Evolutionary conservation across 148 eudicot genomes (phyloP).

Genomic region (Euryodendron excelsum): DNA sequence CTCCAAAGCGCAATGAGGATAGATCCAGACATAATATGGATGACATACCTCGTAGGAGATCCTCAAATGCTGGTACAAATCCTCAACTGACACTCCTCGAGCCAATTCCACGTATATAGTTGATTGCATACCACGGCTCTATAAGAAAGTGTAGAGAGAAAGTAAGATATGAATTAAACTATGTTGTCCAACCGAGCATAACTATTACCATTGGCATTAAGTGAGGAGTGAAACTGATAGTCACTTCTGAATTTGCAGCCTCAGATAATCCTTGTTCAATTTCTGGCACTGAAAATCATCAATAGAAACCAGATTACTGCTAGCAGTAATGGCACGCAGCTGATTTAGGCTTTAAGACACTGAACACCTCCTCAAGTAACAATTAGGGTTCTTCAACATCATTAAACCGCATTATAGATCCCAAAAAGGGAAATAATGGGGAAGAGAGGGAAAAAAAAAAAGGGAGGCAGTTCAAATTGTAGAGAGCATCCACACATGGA

Average conservation of each 20-base stretch:
- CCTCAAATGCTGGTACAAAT: conserved; percentile 59
- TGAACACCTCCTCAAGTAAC: not conserved
- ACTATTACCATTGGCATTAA: conserved; percentile 86
- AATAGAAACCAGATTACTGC: conserved; percentile 8
- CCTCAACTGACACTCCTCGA: conserved; percentile 68
- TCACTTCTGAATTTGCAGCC: conserved; percentile 62
- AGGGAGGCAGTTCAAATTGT: not conserved
- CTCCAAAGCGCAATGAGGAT: not conserved
- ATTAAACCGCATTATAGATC: not conserved
- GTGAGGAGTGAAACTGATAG: conserved; percentile 95
- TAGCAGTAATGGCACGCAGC: not conserved
- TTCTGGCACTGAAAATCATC: conserved; percentile 71
- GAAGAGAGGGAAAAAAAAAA: not conserved
- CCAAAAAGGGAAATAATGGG: conserved; percentile 2
- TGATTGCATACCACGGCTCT: conserved; percentile 99
- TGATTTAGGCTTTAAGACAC: not conserved
- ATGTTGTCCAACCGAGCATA: not conserved
- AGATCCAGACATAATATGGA: not conserved
- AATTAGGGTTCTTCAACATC: not conserved
- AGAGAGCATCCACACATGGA: not conserved
- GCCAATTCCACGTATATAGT: conserved; percentile 85
- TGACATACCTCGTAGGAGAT: conserved; percentile 58
- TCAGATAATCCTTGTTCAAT: conserved; percentile 92
- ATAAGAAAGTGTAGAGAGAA: conserved; percentile 14
- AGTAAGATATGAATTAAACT: not conserved